Conservation (phyloP, 75 land plant genomes). For the Gnetum montanum region DNA sequence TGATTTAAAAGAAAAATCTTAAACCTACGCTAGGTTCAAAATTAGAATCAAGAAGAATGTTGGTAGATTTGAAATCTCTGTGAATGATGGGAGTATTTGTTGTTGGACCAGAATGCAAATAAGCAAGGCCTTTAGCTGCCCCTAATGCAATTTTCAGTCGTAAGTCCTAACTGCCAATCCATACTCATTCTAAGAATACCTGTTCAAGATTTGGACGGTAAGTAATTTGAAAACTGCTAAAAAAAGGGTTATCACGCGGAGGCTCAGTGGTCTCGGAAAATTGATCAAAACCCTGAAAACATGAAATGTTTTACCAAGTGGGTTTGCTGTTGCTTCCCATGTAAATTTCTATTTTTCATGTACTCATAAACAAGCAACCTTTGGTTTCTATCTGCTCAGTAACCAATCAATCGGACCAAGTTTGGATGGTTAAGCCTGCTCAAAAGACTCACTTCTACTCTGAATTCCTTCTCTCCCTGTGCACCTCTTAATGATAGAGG, state of each 20-base stretch:
- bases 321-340: conserved; percentile 44
- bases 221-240: no score
- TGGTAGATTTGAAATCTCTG: conserved; percentile 93
- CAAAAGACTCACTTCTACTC: conserved; percentile 84
- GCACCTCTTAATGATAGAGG: conserved; percentile 45
- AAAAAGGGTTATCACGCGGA: no score
- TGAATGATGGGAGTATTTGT: conserved; percentile 83
- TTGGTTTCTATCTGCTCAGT: conserved; percentile 79
- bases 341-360: conserved; percentile 80
- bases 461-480: conserved; percentile 90
- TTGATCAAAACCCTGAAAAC: no score
- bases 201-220: no score
- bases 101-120: conserved; percentile 80
- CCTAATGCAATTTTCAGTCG: conserved; percentile 82
- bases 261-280: no score
- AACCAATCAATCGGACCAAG: conserved; percentile 76
- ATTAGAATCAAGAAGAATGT: conserved; percentile 60
- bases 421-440: conserved; percentile 74
- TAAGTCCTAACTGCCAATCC: conserved; percentile 78
- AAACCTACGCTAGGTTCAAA: conserved; percentile 75
- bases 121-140: conserved; percentile 83
- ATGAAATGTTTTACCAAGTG: no score
- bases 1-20: background rate
- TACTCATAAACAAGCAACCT: conserved; percentile 86
- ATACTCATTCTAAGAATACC: conserved; percentile 52